A percentile compares a stretch with the other conserved stretches of the same genome.
phyloP scores from a whole-genome alignment of 768 basidiomycete genomes.

The Boletus tomentosulus region DNA sequence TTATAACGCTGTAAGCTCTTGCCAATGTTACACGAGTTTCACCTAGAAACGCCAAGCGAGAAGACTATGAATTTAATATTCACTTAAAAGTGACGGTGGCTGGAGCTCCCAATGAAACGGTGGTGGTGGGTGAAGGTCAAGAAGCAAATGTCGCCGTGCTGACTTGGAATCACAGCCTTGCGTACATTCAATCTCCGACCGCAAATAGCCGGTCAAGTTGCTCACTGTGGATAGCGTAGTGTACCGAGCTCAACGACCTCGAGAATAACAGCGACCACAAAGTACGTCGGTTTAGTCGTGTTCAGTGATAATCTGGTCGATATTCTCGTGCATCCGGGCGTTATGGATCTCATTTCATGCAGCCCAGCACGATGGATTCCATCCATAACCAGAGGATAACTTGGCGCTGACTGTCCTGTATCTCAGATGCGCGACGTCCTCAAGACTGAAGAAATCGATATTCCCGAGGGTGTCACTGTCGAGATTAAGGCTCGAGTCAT shows the following conservation, averaged over 20 bases:
- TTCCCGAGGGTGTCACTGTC: conserved; percentile 83
- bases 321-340: not conserved
- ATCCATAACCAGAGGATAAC: conserved; percentile 29
- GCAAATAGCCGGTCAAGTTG: conserved; percentile 21
- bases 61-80: conserved; percentile 40
- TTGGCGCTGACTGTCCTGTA: conserved; percentile 21
- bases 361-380: conserved; percentile 37
- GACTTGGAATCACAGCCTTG: conserved; percentile 26
- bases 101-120: conserved; percentile 35
- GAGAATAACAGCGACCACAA: conserved; percentile 25
- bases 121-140: conserved; percentile 48
- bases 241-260: conserved; percentile 18
- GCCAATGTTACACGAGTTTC: conserved; percentile 32
- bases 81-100: conserved; percentile 47
- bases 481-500: conserved; percentile 88
- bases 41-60: conserved; percentile 30
- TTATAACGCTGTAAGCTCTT: conserved; percentile 32
- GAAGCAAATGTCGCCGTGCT: conserved; percentile 23
- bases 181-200: conserved; percentile 35
- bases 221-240: conserved; percentile 2
- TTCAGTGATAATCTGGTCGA: not conserved
- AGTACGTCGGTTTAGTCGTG: conserved; percentile 21
- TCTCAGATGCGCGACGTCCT: conserved; percentile 87
- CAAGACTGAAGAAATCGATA: conserved; percentile 88
- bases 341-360: conserved; percentile 2